These are phyloP conservation scores for Lipomyces spencermartinsiae DNA, from an alignment of 805 yeast species.

Conservation along the genomic window DNA sequence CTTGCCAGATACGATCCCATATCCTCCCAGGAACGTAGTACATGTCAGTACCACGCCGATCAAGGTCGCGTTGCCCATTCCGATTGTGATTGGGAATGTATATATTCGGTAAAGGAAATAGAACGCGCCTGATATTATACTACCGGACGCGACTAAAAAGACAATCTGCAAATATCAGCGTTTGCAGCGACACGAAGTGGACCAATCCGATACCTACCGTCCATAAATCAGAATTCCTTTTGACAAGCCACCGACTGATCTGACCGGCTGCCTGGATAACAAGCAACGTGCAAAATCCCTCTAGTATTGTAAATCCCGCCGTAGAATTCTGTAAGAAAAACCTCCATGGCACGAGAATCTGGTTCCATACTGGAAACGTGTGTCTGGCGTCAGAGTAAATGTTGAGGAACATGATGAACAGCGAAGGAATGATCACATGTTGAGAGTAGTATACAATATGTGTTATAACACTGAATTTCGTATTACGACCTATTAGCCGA, in stretches of 20 bases:
- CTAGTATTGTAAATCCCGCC: slow-evolving; percentile 84
- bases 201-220: slow-evolving; percentile 44
- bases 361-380: slow-evolving; percentile 44
- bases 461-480: slow-evolving; percentile 49
- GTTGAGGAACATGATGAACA: slow-evolving; percentile 63
- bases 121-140: slow-evolving; percentile 73
- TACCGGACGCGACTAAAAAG: slow-evolving; percentile 72
- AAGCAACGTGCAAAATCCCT: slow-evolving; percentile 89
- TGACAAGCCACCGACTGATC: slow-evolving; percentile 71
- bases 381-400: slow-evolving; percentile 42
- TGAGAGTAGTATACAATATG: slow-evolving; percentile 71
- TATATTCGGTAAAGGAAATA: slow-evolving; percentile 85
- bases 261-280: slow-evolving; percentile 94
- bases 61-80: slow-evolving; percentile 76
- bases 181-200: not conserved
- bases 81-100: slow-evolving; percentile 69
- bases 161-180: slow-evolving; percentile 51
- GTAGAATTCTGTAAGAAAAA: slow-evolving; percentile 77
- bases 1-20: slow-evolving; percentile 79
- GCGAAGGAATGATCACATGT: slow-evolving; percentile 80
- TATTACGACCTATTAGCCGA: slow-evolving; percentile 56
- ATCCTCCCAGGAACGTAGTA: slow-evolving; percentile 74
- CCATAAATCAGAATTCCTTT: slow-evolving; percentile 64
- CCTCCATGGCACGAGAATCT: slow-evolving; percentile 70
- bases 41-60: slow-evolving; percentile 84